Percentiles rank a stretch among this genome's conserved stretches.
These are phyloP conservation scores for Lasiodiplodia gonubiensis DNA, from an alignment of 2,329 filamentous ascomycete species.

Conservation along the genomic window DNA sequence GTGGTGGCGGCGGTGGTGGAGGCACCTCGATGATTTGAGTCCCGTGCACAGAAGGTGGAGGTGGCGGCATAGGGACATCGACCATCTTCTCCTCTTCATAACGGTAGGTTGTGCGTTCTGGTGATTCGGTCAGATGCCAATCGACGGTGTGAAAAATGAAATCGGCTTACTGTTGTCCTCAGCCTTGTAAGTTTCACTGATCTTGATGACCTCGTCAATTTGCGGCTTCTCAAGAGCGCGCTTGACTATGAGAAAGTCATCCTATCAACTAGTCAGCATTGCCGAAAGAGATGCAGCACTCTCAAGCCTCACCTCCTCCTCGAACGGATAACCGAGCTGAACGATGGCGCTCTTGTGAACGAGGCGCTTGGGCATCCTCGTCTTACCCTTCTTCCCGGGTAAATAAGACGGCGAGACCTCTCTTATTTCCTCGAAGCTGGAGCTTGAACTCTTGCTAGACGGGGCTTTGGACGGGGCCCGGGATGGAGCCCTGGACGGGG, in stretches of 20 bases:
- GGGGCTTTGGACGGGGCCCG: background rate
- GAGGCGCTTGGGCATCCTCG: conserved; percentile 79
- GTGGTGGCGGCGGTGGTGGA: conserved; percentile 29
- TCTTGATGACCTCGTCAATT: conserved; percentile 85
- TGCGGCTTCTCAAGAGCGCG: conserved; percentile 87
- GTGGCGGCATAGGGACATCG: conserved; percentile 29
- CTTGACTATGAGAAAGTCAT: conserved; percentile 78
- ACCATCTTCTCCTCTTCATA: conserved; percentile 25
- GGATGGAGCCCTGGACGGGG: background rate
- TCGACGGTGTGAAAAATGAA: conserved; percentile 25
- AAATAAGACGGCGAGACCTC: conserved; percentile 42
- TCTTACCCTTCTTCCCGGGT: conserved; percentile 75
- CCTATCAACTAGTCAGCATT: conserved; percentile 59
- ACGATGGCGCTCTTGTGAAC: conserved; percentile 81
- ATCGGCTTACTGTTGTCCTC: conserved; percentile 46
- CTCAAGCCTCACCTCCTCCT: conserved; percentile 72
- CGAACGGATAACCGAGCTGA: conserved; percentile 83
- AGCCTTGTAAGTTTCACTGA: conserved; percentile 75
- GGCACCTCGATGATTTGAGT: conserved; percentile 30
- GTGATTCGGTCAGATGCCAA: conserved; percentile 40
- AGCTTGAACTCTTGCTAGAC: conserved; percentile 31
- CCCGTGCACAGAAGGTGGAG: conserved; percentile 9
- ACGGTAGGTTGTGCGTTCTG: conserved; percentile 25
- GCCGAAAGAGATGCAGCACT: background rate
- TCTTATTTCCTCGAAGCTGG: conserved; percentile 45